phyloP scores from a whole-genome alignment of 202 grass and related monocot genomes.

The Carex arenaria region DNA sequence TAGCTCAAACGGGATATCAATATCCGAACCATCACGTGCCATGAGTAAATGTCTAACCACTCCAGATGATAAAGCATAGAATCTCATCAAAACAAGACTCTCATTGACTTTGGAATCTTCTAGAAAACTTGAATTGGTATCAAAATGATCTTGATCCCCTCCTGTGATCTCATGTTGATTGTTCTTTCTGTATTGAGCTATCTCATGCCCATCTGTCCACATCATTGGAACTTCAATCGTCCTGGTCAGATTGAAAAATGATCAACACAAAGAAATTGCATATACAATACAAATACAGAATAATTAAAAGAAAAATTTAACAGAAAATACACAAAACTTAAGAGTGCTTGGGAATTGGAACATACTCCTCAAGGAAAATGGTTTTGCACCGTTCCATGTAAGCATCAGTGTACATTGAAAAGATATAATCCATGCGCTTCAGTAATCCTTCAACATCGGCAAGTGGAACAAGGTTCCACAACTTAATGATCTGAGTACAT shows the following conservation, averaged over 20 bases:
- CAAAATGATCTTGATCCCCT: conserved; percentile 26
- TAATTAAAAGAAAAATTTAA: not conserved
- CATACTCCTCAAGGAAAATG: conserved; percentile 41
- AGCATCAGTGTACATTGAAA: conserved; percentile 66
- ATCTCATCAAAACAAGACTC: conserved; percentile 85
- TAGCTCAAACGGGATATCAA: conserved; percentile 77
- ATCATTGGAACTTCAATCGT: conserved; percentile 54
- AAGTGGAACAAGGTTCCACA: conserved; percentile 60
- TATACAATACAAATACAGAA: not conserved
- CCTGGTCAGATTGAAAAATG: conserved; percentile 32
- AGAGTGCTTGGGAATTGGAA: not conserved
- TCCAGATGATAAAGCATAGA: conserved; percentile 76
- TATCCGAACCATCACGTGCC: conserved; percentile 65
- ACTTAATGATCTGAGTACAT: conserved; percentile 65
- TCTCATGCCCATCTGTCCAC: conserved; percentile 47
- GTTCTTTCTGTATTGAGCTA: conserved; percentile 49
- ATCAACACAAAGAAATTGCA: not conserved
- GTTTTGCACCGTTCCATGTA: conserved; percentile 56
- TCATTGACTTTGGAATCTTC: conserved; percentile 91
- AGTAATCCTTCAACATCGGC: conserved; percentile 47
- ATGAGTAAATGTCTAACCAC: conserved; percentile 70
- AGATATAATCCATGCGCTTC: conserved; percentile 53
- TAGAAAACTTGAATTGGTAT: conserved; percentile 15
- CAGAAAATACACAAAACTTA: not conserved
- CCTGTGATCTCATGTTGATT: conserved; percentile 13